phyloP scores from a whole-genome alignment of 768 basidiomycete species.

The Calvatia gigantea region DNA sequence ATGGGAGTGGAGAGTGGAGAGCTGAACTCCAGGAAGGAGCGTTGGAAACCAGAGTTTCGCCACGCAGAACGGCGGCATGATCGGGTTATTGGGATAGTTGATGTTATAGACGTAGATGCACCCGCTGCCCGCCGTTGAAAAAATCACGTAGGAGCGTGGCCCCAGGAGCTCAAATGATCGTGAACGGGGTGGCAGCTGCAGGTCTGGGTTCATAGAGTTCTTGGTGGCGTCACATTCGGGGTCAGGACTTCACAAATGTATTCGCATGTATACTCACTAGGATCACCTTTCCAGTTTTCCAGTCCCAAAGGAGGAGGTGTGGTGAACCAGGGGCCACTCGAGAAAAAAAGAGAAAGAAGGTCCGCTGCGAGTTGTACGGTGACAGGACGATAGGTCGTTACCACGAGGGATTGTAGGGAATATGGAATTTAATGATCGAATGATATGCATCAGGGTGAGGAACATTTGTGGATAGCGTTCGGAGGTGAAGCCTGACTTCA shows the following conservation, averaged over 20 bases:
- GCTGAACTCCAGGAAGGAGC: slow-evolving; percentile 13
- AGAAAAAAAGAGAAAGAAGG: slow-evolving; percentile 44
- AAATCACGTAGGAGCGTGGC: slow-evolving; percentile 38
- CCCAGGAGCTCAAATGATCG: slow-evolving; percentile 49
- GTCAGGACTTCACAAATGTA: background rate
- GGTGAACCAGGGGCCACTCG: slow-evolving; percentile 21
- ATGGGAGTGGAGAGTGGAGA: slow-evolving; percentile 24
- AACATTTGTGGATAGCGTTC: slow-evolving; percentile 38
- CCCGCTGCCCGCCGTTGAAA: slow-evolving; percentile 29
- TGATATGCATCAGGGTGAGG: slow-evolving; percentile 38
- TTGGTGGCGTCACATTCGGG: slow-evolving; percentile 14
- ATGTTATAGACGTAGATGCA: slow-evolving; percentile 43
- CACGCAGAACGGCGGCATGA: slow-evolving; percentile 9
- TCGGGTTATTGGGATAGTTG: slow-evolving; percentile 9
- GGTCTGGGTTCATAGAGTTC: slow-evolving; percentile 21
- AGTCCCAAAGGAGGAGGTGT: slow-evolving; percentile 47
- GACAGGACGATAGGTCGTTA: slow-evolving; percentile 23
- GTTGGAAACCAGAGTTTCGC: slow-evolving; percentile 12
- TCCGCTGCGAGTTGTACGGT: slow-evolving; percentile 54
- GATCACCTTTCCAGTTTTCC: slow-evolving; percentile 39
- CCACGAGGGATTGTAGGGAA: slow-evolving; percentile 20
- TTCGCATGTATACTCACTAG: slow-evolving; percentile 34
- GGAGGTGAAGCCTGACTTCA: slow-evolving; percentile 32
- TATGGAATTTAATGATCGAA: slow-evolving; percentile 23
- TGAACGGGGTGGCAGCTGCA: slow-evolving; percentile 22